Base-by-base conservation (phyloP, 352 stramenopile species). In the Poterioochromonas sp. region DNA sequence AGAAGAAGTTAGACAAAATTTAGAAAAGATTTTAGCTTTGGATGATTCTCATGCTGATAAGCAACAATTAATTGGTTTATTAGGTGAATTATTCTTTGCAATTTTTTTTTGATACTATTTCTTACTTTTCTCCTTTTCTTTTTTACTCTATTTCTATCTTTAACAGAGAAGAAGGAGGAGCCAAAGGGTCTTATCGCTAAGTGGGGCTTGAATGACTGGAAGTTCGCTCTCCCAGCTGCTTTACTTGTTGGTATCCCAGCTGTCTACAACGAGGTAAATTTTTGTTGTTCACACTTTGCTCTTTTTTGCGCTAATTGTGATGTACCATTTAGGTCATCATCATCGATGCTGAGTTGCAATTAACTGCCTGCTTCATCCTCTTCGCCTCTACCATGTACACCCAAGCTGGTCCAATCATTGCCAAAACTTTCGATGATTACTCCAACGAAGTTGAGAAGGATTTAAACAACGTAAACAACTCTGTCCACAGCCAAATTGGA, bases 191-290 rank as follows among this genome's bases (percentile, higher is more conserved):
- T 68, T 34, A 29, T 78, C 51, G 12, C 5, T 39, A 41, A 68
- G 3, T 62, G 54, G 40, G 68, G 68, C 8, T 29, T 78, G 0
- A 39, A 68, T 39, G 71, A 78, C 32, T 78, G 71, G 71, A 78
- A 78, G 32, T 41, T 63, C 20, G 71, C 71, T 51, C 47, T 78
- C 12, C 71, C 71, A 29, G 71, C 53, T 15, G 22, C 3, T n/a
- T 11, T 78, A 43, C 35, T 35, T 34, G 2, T 78, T 1, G 47
- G 8, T 69, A 15, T 65, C 15, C 71, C 71, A 12, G 12, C 26
- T 1, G 22, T 78, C 39, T 2, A 34, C 3, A 11, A 65, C 32
- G 43, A 78, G 71, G 71, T 78, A 2, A 58, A 39, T n/a, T 74
- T 8, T n/a, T 22, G 22, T 53, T 53, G 11, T 53, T 11, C 44